phyloP scores from a whole-genome alignment of 2,329 filamentous ascomycete genomes.

The Botrytis pseudocinerea region DNA sequence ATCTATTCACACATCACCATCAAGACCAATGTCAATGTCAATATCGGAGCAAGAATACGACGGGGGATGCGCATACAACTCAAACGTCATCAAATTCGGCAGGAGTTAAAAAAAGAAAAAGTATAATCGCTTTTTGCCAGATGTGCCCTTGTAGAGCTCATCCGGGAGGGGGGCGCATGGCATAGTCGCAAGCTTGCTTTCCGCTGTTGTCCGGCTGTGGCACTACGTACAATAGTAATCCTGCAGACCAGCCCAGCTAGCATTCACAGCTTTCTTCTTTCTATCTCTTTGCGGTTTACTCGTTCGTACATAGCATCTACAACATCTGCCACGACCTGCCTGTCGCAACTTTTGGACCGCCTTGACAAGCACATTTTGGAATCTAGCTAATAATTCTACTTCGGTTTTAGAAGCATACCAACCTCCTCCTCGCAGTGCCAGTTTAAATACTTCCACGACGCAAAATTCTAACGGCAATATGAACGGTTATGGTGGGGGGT shows the following conservation, averaged over 20 bases:
- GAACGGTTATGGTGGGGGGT: slow-evolving; percentile 23
- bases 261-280: neutral
- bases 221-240: slow-evolving; percentile 11
- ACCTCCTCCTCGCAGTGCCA: slow-evolving; percentile 17
- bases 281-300: neutral
- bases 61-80: neutral
- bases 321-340: neutral
- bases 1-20: neutral
- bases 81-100: neutral
- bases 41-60: neutral
- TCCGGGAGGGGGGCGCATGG: slow-evolving; percentile 3
- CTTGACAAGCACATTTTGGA: neutral
- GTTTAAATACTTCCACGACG: slow-evolving; percentile 1
- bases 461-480: slow-evolving; percentile 22
- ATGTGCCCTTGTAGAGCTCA: neutral
- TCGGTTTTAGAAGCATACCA: slow-evolving; percentile 11
- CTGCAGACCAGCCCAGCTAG: neutral
- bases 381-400: neutral
- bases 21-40: neutral
- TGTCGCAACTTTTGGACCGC: neutral
- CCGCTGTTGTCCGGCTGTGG: neutral
- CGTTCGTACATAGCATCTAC: neutral
- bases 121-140: neutral
- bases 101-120: neutral
- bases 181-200: slow-evolving; percentile 2